Conservation (phyloP, 192 early-diverging fungal species). For the Podochytrium sp. region DNA sequence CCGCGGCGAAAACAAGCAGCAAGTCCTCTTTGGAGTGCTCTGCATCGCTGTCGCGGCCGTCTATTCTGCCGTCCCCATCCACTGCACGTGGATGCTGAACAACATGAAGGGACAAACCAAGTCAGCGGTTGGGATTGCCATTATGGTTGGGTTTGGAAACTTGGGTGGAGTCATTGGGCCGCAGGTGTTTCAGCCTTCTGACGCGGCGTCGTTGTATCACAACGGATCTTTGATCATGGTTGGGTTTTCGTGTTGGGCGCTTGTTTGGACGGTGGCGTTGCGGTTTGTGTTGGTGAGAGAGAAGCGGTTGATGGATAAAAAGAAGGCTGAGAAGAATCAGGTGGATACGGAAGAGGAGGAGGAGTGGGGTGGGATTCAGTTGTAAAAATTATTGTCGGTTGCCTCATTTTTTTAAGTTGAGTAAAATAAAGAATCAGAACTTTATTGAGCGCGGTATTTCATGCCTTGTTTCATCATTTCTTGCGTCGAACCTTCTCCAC, state of each 20-base stretch:
- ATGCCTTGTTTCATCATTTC: not conserved
- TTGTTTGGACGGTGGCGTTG: not conserved
- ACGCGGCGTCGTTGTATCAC: not conserved
- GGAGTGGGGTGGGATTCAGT: too few relatives aligned
- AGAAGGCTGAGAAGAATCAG: too few relatives aligned
- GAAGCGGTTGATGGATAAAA: too few relatives aligned
- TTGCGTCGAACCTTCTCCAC: too few relatives aligned
- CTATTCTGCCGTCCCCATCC: conserved; percentile 24
- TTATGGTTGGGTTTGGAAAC: conserved; percentile 27
- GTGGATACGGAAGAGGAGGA: too few relatives aligned
- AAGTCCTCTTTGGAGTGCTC: conserved; percentile 1
- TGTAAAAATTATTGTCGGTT: too few relatives aligned
- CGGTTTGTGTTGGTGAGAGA: not conserved
- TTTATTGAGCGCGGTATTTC: too few relatives aligned
- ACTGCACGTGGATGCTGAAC: conserved; percentile 33
- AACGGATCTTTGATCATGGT: not conserved
- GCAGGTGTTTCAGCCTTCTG: conserved; percentile 13
- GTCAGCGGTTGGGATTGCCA: conserved; percentile 22
- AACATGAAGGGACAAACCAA: conserved; percentile 23
- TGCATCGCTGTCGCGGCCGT: conserved; percentile 24
- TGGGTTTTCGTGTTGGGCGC: not conserved
- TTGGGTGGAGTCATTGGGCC: conserved; percentile 19
- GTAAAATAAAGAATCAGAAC: too few relatives aligned
- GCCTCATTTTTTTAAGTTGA: too few relatives aligned
- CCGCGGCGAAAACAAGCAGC: conserved; percentile 11